Evolutionary conservation across 805 yeast genomes (phyloP), one percentile per base, ranked within the genome.

Genomic region (Monosporozyma solicola): DNA sequence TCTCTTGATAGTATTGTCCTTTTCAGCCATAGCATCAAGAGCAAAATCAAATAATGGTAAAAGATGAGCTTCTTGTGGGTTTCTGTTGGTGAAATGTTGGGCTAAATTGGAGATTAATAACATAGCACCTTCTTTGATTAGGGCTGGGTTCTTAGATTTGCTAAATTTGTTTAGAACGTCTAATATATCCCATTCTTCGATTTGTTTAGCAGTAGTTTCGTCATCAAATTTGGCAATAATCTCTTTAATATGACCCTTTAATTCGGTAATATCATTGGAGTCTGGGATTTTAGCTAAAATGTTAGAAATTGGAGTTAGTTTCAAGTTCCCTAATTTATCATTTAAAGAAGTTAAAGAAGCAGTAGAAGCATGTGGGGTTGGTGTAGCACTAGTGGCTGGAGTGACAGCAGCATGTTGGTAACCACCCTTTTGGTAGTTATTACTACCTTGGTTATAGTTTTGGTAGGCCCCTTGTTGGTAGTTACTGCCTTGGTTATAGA

Each of bases 1-100:
- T 66, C 95, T 82, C 67, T 83, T 82, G 47, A 92, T 94, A 49
- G 83, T 79, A 66, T 80, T 84, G 63, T 92, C 98, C 71, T 92
- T 94, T 63, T 94, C 98, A 49, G 92, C 82, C 53, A 81, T 75
- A 43, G 82, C 73, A 63, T 90, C 96, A 50, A 84, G 79, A 15
- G 87, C 84, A 3, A 78, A 63, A 5, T 80, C 74, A 54, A 90
- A 73, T 43, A 85, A 77, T 51, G 80, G 83, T 35, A 84, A 68
- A 53, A 92, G 74, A 64, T 82, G 83, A 3, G 89, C 84, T 70
- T 90, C 96, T 52, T 78, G 79, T 29, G 95, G 92, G 41, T 86
- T 73, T 55, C 76, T 76, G 41, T 86, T 84, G 20, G 84, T 83
- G 59, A 82, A 80, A 61, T 77, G 79, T 60, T 80, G 75, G 54